phyloP scores from a whole-genome alignment of 2,329 filamentous ascomycete species.

The Cladorrhinum sp. region DNA sequence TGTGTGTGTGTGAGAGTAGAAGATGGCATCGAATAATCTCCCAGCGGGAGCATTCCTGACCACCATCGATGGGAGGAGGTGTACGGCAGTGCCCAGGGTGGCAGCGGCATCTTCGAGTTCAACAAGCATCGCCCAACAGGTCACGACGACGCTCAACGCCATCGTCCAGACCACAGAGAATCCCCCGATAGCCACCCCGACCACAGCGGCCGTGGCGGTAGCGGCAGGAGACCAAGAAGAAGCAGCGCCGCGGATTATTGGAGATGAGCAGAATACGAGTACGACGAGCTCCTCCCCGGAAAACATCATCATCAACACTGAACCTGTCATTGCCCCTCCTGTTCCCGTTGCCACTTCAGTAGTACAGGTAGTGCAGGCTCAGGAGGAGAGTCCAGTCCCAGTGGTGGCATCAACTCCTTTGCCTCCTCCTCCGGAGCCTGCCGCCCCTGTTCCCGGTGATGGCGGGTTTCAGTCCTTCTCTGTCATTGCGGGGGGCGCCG shows the following conservation, averaged over 20 bases:
- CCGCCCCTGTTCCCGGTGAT: constrained; percentile 17
- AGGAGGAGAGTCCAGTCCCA: constrained; percentile 7
- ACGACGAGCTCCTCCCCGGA: constrained; percentile 36
- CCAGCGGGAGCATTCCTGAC: constrained; percentile 48
- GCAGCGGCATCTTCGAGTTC: background rate
- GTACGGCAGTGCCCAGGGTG: constrained; percentile 50
- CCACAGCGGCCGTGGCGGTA: constrained; percentile 17
- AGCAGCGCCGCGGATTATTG: constrained; percentile 15
- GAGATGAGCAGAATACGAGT: constrained; percentile 30
- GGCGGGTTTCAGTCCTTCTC: constrained; percentile 24
- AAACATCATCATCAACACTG: constrained; percentile 14
- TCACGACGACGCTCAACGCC: constrained; percentile 19
- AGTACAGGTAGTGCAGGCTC: constrained; percentile 23
- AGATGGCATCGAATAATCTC: constrained; percentile 45
- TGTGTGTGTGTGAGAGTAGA: background rate
- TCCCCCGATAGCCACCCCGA: constrained; percentile 13
- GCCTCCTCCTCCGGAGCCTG: constrained; percentile 18
- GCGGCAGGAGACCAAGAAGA: constrained; percentile 18
- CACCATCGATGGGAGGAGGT: constrained; percentile 48
- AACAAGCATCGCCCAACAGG: constrained; percentile 14
- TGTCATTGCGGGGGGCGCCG: constrained; percentile 15
- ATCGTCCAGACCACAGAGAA: constrained; percentile 8
- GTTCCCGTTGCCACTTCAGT: constrained; percentile 7
- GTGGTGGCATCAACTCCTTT: constrained; percentile 1
- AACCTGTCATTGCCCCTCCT: constrained; percentile 12